Evolutionary conservation across 1,284 basidiomycete species (phyloP), one percentile per base, ranked within the genome.

Genomic region (Cutaneotrichosporon dermatis): DNA sequence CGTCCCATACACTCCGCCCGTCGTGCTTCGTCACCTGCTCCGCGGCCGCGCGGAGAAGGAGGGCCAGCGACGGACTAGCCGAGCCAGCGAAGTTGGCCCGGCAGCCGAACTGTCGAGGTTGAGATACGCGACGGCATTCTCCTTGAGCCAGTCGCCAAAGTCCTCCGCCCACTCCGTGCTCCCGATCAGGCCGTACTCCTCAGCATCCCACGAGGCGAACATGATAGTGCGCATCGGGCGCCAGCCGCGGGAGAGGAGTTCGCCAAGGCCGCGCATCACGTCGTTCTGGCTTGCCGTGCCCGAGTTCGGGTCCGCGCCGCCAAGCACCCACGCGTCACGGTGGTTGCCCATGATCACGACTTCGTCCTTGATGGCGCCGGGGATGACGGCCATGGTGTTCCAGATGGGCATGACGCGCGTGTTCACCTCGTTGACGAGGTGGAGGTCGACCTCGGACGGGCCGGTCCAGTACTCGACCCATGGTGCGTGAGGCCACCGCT

Each of bases 171-270:
- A 92, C 76, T 95, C 91, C 6, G 89, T 92, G 67, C 86, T 87
- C 10, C 92, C 92, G 48, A 96, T 80, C 41, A 95, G 82, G 35
- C 92, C 92, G 62, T 92, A 91, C 85, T 90, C 94, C 79, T 97
- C 93, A 0, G 86, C 94, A 75, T 95, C 92, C 92, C 91, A 96
- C 64, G 86, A 89, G 4, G 89, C 91, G 54, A 97, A 82, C n/a
- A 95, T 78, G 68, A 95, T 85, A 13, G 90, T 94, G 58, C 93
- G 82, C 43, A 93, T 79, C 4, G 94, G 94, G 69, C 86, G 89
- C 94, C 94, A 98, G 34, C 92, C 93, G 12, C 79, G 80, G 65
- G 79, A 80, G 16, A 89, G 72, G 2, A 97, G 80, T 7, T 80
- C 78, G 37, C 91, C 92, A 58, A 93, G 84, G n/a, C 89, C 91